A percentile compares a stretch with the other conserved stretches of the same genome.
phyloP scores from a whole-genome alignment of 768 basidiomycete genomes.

The Mycena rosella region DNA sequence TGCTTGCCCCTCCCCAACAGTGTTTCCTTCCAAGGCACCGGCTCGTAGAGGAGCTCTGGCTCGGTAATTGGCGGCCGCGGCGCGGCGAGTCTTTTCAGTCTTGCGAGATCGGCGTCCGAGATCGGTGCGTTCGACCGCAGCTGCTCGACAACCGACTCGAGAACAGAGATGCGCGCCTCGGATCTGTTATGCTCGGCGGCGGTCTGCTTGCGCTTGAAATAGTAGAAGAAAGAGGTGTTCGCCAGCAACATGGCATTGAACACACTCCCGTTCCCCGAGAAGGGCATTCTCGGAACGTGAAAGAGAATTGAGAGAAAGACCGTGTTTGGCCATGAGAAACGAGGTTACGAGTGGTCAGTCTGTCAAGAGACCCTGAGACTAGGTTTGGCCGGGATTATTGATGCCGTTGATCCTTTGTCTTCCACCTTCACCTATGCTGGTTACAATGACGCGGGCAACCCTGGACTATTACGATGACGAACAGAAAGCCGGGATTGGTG shows the following conservation, averaged over 20 bases:
- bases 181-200: conserved; percentile 68
- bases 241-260: conserved; percentile 37
- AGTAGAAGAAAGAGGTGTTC: conserved; percentile 37
- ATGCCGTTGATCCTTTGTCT: too few relatives aligned
- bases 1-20: conserved; percentile 27
- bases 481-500: too few relatives aligned
- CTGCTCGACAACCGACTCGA: conserved; percentile 69
- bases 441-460: too few relatives aligned
- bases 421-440: too few relatives aligned
- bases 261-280: conserved; percentile 27
- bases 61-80: conserved; percentile 24
- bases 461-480: too few relatives aligned
- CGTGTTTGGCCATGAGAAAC: too few relatives aligned
- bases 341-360: too few relatives aligned
- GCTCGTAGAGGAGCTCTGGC: conserved; percentile 30
- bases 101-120: conserved; percentile 63
- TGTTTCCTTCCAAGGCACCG: conserved; percentile 31
- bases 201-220: conserved; percentile 55
- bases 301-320: neutral
- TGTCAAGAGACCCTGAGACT: too few relatives aligned
- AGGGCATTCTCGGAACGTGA: conserved; percentile 9
- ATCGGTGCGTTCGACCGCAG: conserved; percentile 61
- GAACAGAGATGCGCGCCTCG: conserved; percentile 71
- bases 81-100: conserved; percentile 65
- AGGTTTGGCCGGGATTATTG: neutral